Base-by-base conservation (phyloP, 371 early-diverging fungal genomes). In the Chytridiales sp. region DNA sequence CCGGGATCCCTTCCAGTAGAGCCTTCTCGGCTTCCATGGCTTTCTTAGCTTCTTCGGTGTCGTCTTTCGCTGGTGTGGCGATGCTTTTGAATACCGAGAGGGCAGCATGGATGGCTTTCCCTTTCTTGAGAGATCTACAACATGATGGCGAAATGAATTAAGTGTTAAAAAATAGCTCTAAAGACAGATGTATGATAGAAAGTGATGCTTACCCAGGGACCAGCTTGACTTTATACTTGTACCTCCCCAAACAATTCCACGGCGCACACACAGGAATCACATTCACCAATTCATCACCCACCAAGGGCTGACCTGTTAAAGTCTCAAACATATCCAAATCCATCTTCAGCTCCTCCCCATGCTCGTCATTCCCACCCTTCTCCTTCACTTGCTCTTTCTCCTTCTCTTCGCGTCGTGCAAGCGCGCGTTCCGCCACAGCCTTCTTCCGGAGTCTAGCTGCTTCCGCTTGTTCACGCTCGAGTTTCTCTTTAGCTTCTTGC, bases 241-340 rank as follows among this genome's bases (percentile, higher is more conserved):
- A 96, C 53, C 87, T 85, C 26, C 87, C 85, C 17, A 99, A 73
- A 0, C 92, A 81, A 3, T 74, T 66, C 73, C 94, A 99, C 0
- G 99, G 99, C 3, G 97, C 99, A 67, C 94, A 92, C 1, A 99
- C 91, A 0, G 98, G 94, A 21, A 99, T 79, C n/a, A 94, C 93
- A 74, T 85, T 90, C 50, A 85, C 81, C 17, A 96, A 61, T 35
- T 83, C 85, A 73, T 98, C 97, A n/a, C 85, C 85, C 0, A 84
- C 77, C 41, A 83, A 61, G 4, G 93, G 95, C 34, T 79, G 75
- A 2, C 89, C 84, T 3, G 90, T 94, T 43, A 97, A 71, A 4
- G 80, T 80, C 72, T 95, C 94, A 47, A 94, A 72, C 39, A 49
- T 34, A 50, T 40, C 49, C 43, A 56, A 32, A 26, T 50, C 64